Evolutionary conservation across 257 asterid genomes (phyloP), one percentile per base, ranked within the genome.

Genomic region (Dorcoceras hygrometricum): DNA sequence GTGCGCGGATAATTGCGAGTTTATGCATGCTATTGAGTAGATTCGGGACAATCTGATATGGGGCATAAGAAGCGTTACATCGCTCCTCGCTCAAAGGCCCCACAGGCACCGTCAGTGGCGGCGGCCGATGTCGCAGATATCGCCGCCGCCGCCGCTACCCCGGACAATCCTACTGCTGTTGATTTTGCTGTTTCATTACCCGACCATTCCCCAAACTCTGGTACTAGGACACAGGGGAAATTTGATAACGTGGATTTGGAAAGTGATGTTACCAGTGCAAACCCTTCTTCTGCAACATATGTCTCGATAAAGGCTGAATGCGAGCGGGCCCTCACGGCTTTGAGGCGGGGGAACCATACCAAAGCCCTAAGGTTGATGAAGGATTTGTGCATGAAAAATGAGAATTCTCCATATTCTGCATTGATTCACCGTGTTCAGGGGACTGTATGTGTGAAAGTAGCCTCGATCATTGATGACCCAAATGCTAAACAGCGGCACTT

Each of bases 331-430:
- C 81, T 90, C 23, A 83, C 83, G 8, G 76, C 90, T 3, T 57
- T 90, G 71, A 83, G 96, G 11, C 71, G 85, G 7, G 95, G 96
- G 22, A 90, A 82, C 82, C 88, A 86, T 77, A 83, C 76, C 16
- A 86, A 81, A 77, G 86, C 97, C 69, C 81, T 90, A 22, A 82
- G 90, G 62, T 48, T 88, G 80, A 86, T 90, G 87, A 88, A 84
- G 84, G 96, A 90, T 50, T 67, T 90, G 84, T 57, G 81, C 32
- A 65, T 79, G 8, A 88, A 90, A 73, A 77, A 88, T 50, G 89
- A 75, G 8, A 79, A 65, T 70, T 77, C 95, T 8, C 82, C 85
- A 0, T 71, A 84, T 66, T 72, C 74, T 63, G 90, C 93, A 7
- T 75, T 90, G 71, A 79, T 90, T 70, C 69, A 86, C 67, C 89